Evolutionary conservation across 202 grass and related monocot species (phyloP), one percentile per base, ranked within the genome.

Genomic region (Schoenoplectus tabernaemontani): DNA sequence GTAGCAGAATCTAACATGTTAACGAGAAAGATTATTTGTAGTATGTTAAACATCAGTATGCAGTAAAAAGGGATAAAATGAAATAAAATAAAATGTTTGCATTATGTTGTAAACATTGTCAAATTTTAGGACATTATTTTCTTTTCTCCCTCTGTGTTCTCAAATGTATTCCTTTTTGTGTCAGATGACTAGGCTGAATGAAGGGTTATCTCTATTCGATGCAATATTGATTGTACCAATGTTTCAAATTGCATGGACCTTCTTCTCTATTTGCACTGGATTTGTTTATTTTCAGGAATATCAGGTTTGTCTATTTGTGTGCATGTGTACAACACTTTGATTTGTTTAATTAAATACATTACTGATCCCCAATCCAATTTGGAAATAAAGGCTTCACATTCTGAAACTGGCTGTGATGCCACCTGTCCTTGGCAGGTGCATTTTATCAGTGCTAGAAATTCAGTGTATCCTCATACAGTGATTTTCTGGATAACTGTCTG

Each of bases 201-300:
- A 98, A 69, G 96, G 96, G 28, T 85, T 98, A 57, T 95, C 96
- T 82, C 85, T 86, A 32, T 98, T 95, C 73, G 96, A 98, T 86
- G 96, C 89, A 81, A 98, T 98, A 85, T 74, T 98, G 66, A 95
- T 98, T 73, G 89, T 98, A 76, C 96, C 91, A 37, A 98, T 98
- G 91, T 95, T 98, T 82, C 96, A 98, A 86, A 94, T 98, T 90
- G 96, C 86, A 77, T 98, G 96, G 96, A 95, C 96, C 76, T 98
- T 98, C 81, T 95, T 98, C 76, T 98, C 96, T 78, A 95, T 98
- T 50, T 98, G 88, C 83, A 98, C 96, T 72, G 96, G 96, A 89
- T 95, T 98, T 95, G 90, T 98, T 62, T 98, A 98, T 83, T 98
- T 98, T 85, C 96, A 98, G 70, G 96, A 98, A 83, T 98, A 98